phyloP scores from a whole-genome alignment of 1,284 basidiomycete species.

The Caloboletus inedulis region DNA sequence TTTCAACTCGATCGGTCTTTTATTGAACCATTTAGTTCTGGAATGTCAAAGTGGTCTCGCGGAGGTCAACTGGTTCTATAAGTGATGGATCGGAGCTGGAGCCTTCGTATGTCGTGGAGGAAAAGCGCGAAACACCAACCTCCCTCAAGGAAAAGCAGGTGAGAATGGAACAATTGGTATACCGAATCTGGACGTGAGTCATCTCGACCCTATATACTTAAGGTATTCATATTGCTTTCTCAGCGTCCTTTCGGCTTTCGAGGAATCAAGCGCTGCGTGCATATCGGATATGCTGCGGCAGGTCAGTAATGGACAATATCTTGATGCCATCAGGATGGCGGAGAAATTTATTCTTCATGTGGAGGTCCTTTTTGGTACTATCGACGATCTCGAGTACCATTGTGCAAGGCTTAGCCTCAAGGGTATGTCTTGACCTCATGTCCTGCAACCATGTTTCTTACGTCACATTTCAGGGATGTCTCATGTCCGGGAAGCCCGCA shows the following conservation, averaged over 20 bases:
- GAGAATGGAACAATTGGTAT: constrained; percentile 96
- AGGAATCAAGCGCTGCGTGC: constrained; percentile 98
- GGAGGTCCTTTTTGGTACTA: constrained; percentile 95
- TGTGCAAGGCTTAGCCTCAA: constrained; percentile 82
- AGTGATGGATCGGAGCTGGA: constrained; percentile 54
- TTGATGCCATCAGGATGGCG: constrained; percentile 96
- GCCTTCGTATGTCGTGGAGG: constrained; percentile 66
- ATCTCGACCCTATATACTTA: constrained; percentile 8
- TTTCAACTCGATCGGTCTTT: constrained; percentile 6
- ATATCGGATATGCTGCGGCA: constrained; percentile 98
- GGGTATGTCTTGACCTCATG: constrained; percentile 50
- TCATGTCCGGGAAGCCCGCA: constrained; percentile 95
- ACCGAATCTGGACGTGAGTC: constrained; percentile 93
- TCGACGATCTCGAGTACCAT: constrained; percentile 92
- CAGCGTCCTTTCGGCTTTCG: constrained; percentile 93
- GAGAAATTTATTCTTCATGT: constrained; percentile 99
- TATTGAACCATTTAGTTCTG: constrained; percentile 69
- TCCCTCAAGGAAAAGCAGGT: constrained; percentile 92
- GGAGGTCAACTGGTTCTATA: constrained; percentile 59
- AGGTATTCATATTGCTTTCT: constrained; percentile 8
- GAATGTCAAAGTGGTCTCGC: constrained; percentile 95
- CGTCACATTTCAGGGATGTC: constrained; percentile 74
- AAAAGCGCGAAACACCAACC: constrained; percentile 73
- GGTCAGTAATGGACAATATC: constrained; percentile 94
- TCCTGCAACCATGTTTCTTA: constrained; percentile 15